These are phyloP conservation scores for Niveomyces coronatus DNA, from an alignment of 2,329 filamentous ascomycete genomes.

Conservation along the genomic window DNA sequence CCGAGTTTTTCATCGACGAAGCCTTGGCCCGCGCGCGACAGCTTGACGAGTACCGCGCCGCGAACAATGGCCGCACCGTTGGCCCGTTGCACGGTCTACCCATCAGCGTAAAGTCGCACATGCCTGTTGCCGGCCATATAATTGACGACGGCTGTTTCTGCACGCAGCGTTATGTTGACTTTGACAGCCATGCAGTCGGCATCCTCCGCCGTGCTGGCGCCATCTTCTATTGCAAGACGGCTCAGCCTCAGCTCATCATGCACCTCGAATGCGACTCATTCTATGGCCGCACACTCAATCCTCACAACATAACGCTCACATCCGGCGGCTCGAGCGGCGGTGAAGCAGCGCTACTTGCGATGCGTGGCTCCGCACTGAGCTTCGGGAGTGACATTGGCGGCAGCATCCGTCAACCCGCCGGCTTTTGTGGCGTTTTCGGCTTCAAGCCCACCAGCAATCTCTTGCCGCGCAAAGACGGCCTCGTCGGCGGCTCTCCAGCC, in stretches of 20 bases:
- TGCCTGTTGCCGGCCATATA: slow-evolving; percentile 41
- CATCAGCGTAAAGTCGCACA: slow-evolving; percentile 47
- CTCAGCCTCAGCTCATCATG: slow-evolving; percentile 47
- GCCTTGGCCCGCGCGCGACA: slow-evolving; percentile 31
- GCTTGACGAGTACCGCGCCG: slow-evolving; percentile 31
- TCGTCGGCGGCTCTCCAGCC: slow-evolving; percentile 6
- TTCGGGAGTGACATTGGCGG: slow-evolving; percentile 30
- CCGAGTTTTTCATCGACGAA: slow-evolving; percentile 39
- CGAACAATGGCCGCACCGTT: slow-evolving; percentile 29
- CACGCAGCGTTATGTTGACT: slow-evolving; percentile 36
- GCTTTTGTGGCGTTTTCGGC: slow-evolving; percentile 7
- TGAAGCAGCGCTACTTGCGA: slow-evolving; percentile 27
- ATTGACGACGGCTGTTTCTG: slow-evolving; percentile 41
- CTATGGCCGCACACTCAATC: slow-evolving; percentile 50
- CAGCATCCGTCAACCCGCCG: slow-evolving; percentile 15
- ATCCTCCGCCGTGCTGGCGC: slow-evolving; percentile 49
- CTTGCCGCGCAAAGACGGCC: background rate
- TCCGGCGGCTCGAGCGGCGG: slow-evolving; percentile 56
- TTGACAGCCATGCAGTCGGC: slow-evolving; percentile 46
- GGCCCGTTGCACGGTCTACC: slow-evolving; percentile 48
- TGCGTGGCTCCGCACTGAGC: slow-evolving; percentile 27
- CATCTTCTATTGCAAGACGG: slow-evolving; percentile 57
- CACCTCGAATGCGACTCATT: slow-evolving; percentile 48
- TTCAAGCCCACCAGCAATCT: slow-evolving; percentile 5
- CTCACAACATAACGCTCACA: slow-evolving; percentile 45